These are phyloP conservation scores for Cladophialophora yegresii DNA, from an alignment of 2,329 filamentous ascomycete species.

Conservation along the genomic window DNA sequence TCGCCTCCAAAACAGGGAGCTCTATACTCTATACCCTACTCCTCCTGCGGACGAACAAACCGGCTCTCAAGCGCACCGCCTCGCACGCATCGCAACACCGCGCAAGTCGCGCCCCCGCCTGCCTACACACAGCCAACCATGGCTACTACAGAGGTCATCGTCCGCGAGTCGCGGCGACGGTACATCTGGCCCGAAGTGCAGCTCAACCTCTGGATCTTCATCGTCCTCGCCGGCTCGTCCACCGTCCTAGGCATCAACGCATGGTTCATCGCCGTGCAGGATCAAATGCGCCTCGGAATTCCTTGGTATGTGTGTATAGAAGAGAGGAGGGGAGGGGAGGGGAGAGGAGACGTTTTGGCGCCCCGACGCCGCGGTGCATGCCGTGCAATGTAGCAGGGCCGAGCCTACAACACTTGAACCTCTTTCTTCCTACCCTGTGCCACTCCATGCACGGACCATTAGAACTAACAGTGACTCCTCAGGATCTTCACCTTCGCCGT, in stretches of 20 bases:
- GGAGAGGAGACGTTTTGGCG: no score
- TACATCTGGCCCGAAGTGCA: slow-evolving; percentile 68
- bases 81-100: neutral
- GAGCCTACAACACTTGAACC: no score
- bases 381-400: neutral
- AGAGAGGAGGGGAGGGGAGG: neutral
- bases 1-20: neutral
- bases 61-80: neutral
- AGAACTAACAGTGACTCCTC: slow-evolving; percentile 11
- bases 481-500: slow-evolving; percentile 69
- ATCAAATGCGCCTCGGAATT: slow-evolving; percentile 56
- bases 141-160: slow-evolving; percentile 41
- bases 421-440: no score
- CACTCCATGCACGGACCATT: neutral
- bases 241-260: slow-evolving; percentile 62
- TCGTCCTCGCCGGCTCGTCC: slow-evolving; percentile 61
- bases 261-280: slow-evolving; percentile 61
- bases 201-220: slow-evolving; percentile 65
- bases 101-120: neutral
- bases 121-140: slow-evolving; percentile 23
- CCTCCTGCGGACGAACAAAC: neutral
- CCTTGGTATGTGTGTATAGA: slow-evolving; percentile 56
- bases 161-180: slow-evolving; percentile 44
- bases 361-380: neutral
- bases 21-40: neutral